Percentiles rank a stretch among this genome's conserved stretches.
phyloP scores from a whole-genome alignment of 495 filamentous ascomycete species.

The Talaromyces trachyspermus region DNA sequence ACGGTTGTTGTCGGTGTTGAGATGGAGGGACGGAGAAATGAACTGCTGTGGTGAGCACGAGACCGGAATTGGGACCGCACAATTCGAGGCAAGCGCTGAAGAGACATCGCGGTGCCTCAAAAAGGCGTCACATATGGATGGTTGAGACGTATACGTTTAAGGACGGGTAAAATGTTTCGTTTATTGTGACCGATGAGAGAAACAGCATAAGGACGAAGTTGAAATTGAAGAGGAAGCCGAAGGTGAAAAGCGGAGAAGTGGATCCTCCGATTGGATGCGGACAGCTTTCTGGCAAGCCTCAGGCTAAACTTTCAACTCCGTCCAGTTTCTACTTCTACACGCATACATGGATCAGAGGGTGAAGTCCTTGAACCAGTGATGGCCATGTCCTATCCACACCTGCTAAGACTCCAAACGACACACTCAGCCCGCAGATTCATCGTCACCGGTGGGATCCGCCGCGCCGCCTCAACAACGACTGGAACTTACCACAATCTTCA shows the following conservation, averaged over 20 bases:
- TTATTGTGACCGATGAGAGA: too few species aligned
- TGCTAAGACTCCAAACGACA: neutral
- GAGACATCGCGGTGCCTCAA: neutral
- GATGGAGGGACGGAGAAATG: neutral
- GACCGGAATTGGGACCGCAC: neutral
- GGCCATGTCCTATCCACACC: neutral
- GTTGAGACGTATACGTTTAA: neutral
- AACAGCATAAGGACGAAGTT: too few species aligned
- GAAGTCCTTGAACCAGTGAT: too few species aligned
- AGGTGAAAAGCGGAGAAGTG: too few species aligned
- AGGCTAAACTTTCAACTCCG: too few species aligned
- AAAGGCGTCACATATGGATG: neutral
- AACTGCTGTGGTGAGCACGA: neutral
- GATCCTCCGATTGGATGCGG: too few species aligned
- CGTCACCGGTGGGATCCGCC: neutral
- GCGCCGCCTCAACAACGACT: neutral
- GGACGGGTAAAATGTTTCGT: too few species aligned
- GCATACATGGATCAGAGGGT: too few species aligned
- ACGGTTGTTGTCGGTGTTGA: neutral
- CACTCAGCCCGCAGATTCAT: neutral
- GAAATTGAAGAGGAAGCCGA: too few species aligned
- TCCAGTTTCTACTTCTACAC: too few species aligned
- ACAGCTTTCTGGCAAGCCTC: too few species aligned
- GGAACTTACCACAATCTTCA: neutral
- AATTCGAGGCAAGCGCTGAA: neutral